phyloP scores from a whole-genome alignment of 352 stramenopile genomes.

The Globisporangium emineosum region DNA sequence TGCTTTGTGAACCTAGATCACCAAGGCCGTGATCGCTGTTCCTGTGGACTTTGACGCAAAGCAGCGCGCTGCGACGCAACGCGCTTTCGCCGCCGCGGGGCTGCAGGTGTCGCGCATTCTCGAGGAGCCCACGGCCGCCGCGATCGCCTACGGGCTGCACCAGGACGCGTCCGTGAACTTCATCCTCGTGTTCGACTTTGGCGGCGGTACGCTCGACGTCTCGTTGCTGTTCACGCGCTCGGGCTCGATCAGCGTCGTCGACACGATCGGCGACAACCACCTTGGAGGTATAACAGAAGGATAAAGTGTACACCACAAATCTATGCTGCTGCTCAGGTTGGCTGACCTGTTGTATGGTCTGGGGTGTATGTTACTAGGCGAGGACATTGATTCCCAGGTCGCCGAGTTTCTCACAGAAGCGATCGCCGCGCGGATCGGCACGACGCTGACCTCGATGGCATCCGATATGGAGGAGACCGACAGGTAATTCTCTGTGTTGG shows the following conservation, averaged over 20 bases:
- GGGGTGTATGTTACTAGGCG: conserved; percentile 27
- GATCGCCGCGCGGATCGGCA: conserved; percentile 53
- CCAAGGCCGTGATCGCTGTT: conserved; percentile 88
- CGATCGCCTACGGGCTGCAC: conserved; percentile 97
- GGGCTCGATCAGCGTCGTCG: conserved; percentile 90
- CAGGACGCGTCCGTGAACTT: conserved; percentile 90
- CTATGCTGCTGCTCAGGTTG: background rate
- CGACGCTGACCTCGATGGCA: conserved; percentile 26
- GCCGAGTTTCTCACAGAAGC: conserved; percentile 85
- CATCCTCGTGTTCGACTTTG: conserved; percentile 98
- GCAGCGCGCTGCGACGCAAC: conserved; percentile 84
- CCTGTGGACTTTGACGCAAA: conserved; percentile 90
- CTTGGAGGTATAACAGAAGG: conserved; percentile 61
- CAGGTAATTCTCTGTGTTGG: conserved; percentile 5
- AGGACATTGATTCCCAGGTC: conserved; percentile 92
- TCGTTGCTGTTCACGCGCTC: conserved; percentile 94
- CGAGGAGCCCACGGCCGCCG: conserved; percentile 97
- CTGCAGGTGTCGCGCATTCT: conserved; percentile 94
- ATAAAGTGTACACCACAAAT: too few relatives aligned
- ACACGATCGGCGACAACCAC: conserved; percentile 94
- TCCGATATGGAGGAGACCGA: conserved; percentile 20
- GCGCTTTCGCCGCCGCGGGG: conserved; percentile 83
- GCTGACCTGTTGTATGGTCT: background rate
- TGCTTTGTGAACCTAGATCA: conserved; percentile 78
- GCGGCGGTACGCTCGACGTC: conserved; percentile 96